Base-by-base conservation (phyloP, 2,329 filamentous ascomycete species). In the Calonectria ilicicola region DNA sequence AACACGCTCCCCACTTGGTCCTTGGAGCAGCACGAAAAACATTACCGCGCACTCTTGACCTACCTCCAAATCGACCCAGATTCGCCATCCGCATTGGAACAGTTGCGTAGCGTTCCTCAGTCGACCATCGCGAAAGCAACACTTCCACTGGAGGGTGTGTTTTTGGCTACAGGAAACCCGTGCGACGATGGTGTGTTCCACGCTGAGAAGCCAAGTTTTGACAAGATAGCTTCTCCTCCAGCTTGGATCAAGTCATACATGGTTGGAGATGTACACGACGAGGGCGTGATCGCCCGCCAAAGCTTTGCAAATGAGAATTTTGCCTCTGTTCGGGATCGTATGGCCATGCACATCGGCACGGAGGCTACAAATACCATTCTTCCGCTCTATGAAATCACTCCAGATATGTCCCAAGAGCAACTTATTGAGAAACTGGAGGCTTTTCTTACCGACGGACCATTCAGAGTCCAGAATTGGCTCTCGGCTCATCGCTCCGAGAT, bases 381-480 rank as follows among this genome's bases (percentile, higher is more conserved):
- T 9, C 19, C 9, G 12, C 35, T 73, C 0, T 76, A 76, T 12
- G 65, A 47, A 3, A 40, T 76, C 19, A 67, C 53, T 5, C 60
- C 63, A 1, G 47, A 65, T 17, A 51, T 67, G 26, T 10, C 53
- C 4, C 44, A 63, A 1, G 65, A 67, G 0, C 47, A 63, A 1
- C 47, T 76, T 8, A 35, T 72, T 1, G 19, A 42, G 7, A 27
- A 27, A 2, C 35, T 75, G 21, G 67, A 76, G 2, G 56, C 44
- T 3, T 75, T 76, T 58, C 5, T 67, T 5, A 62, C 51, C 3
- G 74, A 76, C 29, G 42, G 60, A 0, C 26, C 29, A 2, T 76
- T 76, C 42, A 65, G 69, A 4, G 21, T 40, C 1, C 74, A 76
- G 6, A 75, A 76, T 9, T 73, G 74, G 71, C 26, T 76, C 1